These are phyloP conservation scores for Exophiala xenobiotica DNA, from an alignment of 2,329 filamentous ascomycete genomes.

Conservation along the genomic window DNA sequence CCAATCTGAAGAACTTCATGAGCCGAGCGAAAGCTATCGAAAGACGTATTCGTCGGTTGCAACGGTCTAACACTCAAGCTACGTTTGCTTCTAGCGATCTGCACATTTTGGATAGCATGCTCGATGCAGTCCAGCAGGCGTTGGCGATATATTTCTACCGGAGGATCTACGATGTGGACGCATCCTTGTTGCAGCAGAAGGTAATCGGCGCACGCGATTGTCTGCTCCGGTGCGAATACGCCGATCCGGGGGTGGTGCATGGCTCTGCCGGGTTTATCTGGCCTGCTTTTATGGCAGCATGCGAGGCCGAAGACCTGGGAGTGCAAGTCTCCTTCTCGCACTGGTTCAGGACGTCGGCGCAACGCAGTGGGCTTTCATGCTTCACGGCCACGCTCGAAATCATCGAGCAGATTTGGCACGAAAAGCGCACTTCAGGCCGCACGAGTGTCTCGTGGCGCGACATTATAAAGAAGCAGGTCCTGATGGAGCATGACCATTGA, in stretches of 20 bases:
- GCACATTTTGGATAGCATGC: slow-evolving; percentile 34
- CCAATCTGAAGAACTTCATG: slow-evolving; percentile 36
- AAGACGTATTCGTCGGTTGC: slow-evolving; percentile 33
- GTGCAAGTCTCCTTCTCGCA: slow-evolving; percentile 37
- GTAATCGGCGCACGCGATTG: slow-evolving; percentile 41
- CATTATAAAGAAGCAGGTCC: not conserved
- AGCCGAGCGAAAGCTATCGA: slow-evolving; percentile 38
- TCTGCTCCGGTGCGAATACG: slow-evolving; percentile 38
- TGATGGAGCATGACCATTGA: not conserved
- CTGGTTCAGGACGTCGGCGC: slow-evolving; percentile 37
- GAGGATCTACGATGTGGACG: slow-evolving; percentile 43
- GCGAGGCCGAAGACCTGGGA: slow-evolving; percentile 6
- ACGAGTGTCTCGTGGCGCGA: not conserved
- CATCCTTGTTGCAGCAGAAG: slow-evolving; percentile 42
- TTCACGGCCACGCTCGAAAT: slow-evolving; percentile 28
- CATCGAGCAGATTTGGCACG: slow-evolving; percentile 34
- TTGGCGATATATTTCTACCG: slow-evolving; percentile 50
- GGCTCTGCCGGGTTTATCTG: slow-evolving; percentile 43
- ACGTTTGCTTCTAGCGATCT: not conserved
- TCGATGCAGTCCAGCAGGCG: slow-evolving; percentile 44
- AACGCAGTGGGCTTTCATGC: slow-evolving; percentile 36
- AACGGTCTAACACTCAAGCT: not conserved
- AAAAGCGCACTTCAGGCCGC: slow-evolving; percentile 24
- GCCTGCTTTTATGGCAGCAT: slow-evolving; percentile 44
- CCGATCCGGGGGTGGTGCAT: slow-evolving; percentile 36